Conservation (phyloP, 192 early-diverging fungal genomes). For the Coemansia sp. region DNA sequence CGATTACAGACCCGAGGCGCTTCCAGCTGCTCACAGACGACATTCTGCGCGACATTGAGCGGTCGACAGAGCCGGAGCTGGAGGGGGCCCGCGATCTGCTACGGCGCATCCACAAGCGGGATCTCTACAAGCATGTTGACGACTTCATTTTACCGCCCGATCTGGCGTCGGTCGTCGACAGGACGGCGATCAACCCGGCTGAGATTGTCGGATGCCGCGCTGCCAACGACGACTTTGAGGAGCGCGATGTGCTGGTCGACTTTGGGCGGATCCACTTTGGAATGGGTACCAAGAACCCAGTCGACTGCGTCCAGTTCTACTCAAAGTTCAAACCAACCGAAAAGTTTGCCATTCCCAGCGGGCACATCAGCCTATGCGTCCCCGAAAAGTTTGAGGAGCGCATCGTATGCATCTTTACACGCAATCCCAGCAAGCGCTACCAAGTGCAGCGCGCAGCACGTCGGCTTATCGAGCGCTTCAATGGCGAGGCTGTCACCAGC, state of each 20-base stretch:
- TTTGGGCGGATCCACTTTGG: slow-evolving; percentile 72
- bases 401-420: slow-evolving; percentile 43
- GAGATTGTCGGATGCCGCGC: slow-evolving; percentile 60
- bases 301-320: slow-evolving; percentile 78
- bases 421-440: slow-evolving; percentile 27
- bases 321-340: slow-evolving; percentile 56
- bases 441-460: slow-evolving; percentile 43
- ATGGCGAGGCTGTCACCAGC: background rate
- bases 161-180: slow-evolving; percentile 12
- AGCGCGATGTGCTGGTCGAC: slow-evolving; percentile 71
- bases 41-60: slow-evolving; percentile 69
- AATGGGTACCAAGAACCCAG: slow-evolving; percentile 80
- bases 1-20: slow-evolving; percentile 57
- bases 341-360: slow-evolving; percentile 61
- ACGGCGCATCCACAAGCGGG: slow-evolving; percentile 64
- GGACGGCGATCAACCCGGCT: slow-evolving; percentile 46
- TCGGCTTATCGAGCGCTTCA: slow-evolving; percentile 26
- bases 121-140: slow-evolving; percentile 85
- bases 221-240: slow-evolving; percentile 54
- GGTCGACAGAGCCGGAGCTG: slow-evolving; percentile 56
- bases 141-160: slow-evolving; percentile 62
- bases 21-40: slow-evolving; percentile 81
- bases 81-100: slow-evolving; percentile 63
- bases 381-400: slow-evolving; percentile 44
- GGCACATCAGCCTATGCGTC: slow-evolving; percentile 60